Evolutionary conservation across 108 stramenopile species (phyloP).

Genomic region (Nitzschia palea): DNA sequence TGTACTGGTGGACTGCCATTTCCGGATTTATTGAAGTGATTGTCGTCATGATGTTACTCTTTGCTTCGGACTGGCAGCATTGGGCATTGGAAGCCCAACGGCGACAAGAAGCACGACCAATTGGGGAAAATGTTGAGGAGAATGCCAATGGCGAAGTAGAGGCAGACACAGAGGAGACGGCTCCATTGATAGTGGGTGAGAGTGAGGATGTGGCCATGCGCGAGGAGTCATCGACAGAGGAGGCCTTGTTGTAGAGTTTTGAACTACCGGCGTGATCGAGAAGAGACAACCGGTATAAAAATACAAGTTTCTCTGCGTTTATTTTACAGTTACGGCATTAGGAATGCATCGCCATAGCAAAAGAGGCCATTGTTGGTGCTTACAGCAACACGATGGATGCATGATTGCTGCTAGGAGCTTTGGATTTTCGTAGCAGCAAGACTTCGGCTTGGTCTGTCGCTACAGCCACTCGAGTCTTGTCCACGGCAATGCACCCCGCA

Average conservation of each 20-base stretch:
- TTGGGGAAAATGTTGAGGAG: slow-evolving; percentile 4
- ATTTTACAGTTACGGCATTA: no score
- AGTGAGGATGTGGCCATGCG: not conserved
- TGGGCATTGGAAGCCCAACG: slow-evolving; percentile 36
- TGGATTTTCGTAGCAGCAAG: slow-evolving; percentile 23
- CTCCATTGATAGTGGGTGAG: not conserved
- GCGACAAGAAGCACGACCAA: slow-evolving; percentile 38
- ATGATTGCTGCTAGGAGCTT: no score
- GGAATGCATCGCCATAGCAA: no score
- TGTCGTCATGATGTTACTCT: slow-evolving; percentile 29
- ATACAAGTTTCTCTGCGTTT: no score
- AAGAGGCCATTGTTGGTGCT: no score
- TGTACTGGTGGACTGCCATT: slow-evolving; percentile 47
- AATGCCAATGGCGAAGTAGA: not conserved
- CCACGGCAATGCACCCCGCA: slow-evolving; percentile 52
- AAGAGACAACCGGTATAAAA: no score
- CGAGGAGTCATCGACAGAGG: no score
- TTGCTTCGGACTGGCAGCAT: slow-evolving; percentile 35
- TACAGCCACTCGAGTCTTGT: slow-evolving; percentile 45
- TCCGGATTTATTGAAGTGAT: slow-evolving; percentile 40
- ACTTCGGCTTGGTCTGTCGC: slow-evolving; percentile 65
- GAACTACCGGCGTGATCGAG: no score
- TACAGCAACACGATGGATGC: no score
- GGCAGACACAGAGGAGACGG: slow-evolving; percentile 7
- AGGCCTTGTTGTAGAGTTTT: no score